phyloP scores from a whole-genome alignment of 164 flowering plant species.

The Magnolia sinica region DNA sequence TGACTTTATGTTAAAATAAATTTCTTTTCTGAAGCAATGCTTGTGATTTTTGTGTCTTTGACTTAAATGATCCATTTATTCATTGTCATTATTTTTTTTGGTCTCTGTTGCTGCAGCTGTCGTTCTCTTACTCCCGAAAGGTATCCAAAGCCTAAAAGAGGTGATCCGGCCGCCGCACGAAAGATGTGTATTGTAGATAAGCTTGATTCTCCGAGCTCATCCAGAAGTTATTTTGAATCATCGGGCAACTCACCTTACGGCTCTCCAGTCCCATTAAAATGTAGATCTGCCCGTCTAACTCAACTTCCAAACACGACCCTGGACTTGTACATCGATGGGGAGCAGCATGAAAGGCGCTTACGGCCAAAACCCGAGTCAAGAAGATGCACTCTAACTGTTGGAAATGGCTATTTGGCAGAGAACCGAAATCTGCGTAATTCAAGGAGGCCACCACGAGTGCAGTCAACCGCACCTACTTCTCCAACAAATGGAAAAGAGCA shows the following conservation, averaged over 20 bases:
- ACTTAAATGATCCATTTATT: neutral
- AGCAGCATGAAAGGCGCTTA: conserved; percentile 42
- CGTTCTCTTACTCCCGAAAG: conserved; percentile 54
- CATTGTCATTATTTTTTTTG: too few species aligned
- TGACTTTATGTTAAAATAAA: too few species aligned
- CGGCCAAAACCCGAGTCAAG: conserved; percentile 27
- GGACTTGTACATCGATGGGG: conserved; percentile 95
- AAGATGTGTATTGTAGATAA: conserved; percentile 27
- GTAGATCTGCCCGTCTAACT: conserved; percentile 26
- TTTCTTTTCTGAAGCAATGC: too few species aligned
- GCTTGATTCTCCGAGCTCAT: conserved; percentile 32
- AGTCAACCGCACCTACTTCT: conserved; percentile 49
- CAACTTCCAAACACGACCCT: conserved; percentile 50
- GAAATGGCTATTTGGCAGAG: conserved; percentile 24
- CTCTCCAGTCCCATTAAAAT: conserved; percentile 33
- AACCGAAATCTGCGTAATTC: neutral
- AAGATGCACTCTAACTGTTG: conserved; percentile 26
- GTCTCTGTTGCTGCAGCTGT: conserved; percentile 20
- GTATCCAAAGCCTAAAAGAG: conserved; percentile 27
- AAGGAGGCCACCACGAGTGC: conserved; percentile 64
- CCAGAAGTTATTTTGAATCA: conserved; percentile 32
- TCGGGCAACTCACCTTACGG: conserved; percentile 51
- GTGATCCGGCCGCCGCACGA: conserved; percentile 18
- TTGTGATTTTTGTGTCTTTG: neutral
- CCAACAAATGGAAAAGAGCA: conserved; percentile 41